Evolutionary conservation across 805 yeast genomes (phyloP).

Genomic region (Wickerhamiella azymoides): DNA sequence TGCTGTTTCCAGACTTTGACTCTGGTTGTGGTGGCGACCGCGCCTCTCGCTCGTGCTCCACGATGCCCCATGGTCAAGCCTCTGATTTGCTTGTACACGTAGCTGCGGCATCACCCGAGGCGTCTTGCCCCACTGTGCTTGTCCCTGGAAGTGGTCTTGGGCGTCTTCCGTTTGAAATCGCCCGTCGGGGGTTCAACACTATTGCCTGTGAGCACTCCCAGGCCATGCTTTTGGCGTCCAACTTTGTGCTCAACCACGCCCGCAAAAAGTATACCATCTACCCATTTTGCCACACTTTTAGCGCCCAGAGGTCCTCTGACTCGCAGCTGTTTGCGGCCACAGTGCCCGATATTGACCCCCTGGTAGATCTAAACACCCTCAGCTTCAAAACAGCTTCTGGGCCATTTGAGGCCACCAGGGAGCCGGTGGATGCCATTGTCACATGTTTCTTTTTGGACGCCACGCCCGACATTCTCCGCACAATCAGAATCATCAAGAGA

Average conservation of each 20-base stretch:
- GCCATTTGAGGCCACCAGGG: neutral
- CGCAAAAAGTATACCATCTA: conserved; percentile 15
- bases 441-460: conserved; percentile 77
- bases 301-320: conserved; percentile 40
- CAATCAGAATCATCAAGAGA: conserved; percentile 46
- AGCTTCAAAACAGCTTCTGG: too few relatives aligned
- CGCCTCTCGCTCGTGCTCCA: too few relatives aligned
- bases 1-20: conserved; percentile 20
- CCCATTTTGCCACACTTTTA: conserved; percentile 46
- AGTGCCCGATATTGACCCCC: conserved; percentile 26
- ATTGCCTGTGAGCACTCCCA: conserved; percentile 72
- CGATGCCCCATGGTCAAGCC: too few relatives aligned
- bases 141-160: conserved; percentile 92
- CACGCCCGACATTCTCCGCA: conserved; percentile 68
- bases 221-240: conserved; percentile 54
- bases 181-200: conserved; percentile 33
- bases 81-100: too few relatives aligned
- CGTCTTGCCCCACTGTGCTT: conserved; percentile 35
- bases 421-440: conserved; percentile 25
- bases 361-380: conserved; percentile 11
- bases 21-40: too few relatives aligned
- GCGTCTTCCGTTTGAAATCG: conserved; percentile 58
- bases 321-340: conserved; percentile 40
- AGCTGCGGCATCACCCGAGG: too few relatives aligned
- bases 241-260: conserved; percentile 20